These are phyloP conservation scores for Protea cynaroides DNA, from an alignment of 164 flowering plant species.

Conservation along the genomic window DNA sequence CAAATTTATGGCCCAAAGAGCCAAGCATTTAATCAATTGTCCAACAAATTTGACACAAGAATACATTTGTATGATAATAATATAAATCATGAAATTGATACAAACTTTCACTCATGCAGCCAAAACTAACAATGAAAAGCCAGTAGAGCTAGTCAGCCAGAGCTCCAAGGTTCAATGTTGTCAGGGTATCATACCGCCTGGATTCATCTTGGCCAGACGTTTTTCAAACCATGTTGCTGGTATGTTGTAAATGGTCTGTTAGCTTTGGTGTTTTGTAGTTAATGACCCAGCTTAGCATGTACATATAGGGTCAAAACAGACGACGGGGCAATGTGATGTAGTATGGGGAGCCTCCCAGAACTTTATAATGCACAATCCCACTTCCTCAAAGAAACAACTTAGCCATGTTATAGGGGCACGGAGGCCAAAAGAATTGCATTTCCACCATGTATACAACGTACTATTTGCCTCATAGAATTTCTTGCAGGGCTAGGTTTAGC, in stretches of 20 bases:
- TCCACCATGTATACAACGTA: neutral
- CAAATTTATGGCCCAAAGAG: too few species aligned
- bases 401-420: conserved; percentile 4
- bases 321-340: neutral
- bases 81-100: conserved; percentile 8
- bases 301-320: conserved; percentile 11
- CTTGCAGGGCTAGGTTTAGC: conserved; percentile 57
- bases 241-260: conserved; percentile 3
- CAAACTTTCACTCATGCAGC: conserved; percentile 13
- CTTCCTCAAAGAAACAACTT: conserved; percentile 2
- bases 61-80: neutral
- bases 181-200: conserved; percentile 2
- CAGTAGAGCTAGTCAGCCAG: too few species aligned
- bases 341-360: neutral
- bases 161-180: neutral
- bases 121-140: conserved; percentile 3
- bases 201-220: neutral
- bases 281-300: conserved; percentile 13
- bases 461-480: conserved; percentile 29
- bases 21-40: too few species aligned
- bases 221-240: neutral
- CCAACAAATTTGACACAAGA: too few species aligned
- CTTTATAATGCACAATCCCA: conserved; percentile 1
- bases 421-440: conserved; percentile 13
- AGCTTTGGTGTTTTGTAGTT: conserved; percentile 5